Base-by-base conservation (phyloP, 2,329 filamentous ascomycete genomes). In the Sclerotinia borealis region DNA sequence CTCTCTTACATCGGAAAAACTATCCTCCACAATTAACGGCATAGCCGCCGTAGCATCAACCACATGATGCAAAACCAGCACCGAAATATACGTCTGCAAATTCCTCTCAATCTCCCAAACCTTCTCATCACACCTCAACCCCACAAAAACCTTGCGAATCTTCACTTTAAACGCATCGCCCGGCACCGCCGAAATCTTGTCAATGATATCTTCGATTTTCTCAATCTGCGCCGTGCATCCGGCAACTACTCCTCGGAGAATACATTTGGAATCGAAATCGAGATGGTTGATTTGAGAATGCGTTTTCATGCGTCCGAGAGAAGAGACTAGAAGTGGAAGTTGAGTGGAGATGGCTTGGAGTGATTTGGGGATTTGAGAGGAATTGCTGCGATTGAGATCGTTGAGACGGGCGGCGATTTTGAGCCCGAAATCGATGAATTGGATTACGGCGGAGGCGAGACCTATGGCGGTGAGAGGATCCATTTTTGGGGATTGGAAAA, bases 401-500 rank as follows among this genome's bases (percentile, higher is more conserved):
- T 67, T 39, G 1, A 69, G 52, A 10, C 56, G 59, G 15, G n/a
- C 31, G 19, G 22, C 52, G 25, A 64, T 39, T 19, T 62, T 39
- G 4, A 49, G 7, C 3, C 34, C 17, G 17, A 51, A 63, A 31
- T 62, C 63, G 17, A 59, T 29, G 29, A 64, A 36, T 45, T 64
- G 17, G n/a, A 51, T 5, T 4, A 63, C 17, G 15, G 31, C 29
- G 15, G 54, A 59, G 17, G 59, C 59, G 19, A 64, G 67, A 10
- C 67, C 61, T 29, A 71, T 54, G 11, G 69, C 68, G 4, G 68
- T 66, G 15, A 70, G 47, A 3, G 68, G 67, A 49, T 72, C 69
- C 51, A 43, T 58, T 9, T 37, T 9, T 15, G 4, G 25, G 2
- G 1, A 17, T 5, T 19, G 1, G 3, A 39, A 39, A 9, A 39